Evolutionary conservation across 75 land plant species (phyloP).

Genomic region (Picea glauca): DNA sequence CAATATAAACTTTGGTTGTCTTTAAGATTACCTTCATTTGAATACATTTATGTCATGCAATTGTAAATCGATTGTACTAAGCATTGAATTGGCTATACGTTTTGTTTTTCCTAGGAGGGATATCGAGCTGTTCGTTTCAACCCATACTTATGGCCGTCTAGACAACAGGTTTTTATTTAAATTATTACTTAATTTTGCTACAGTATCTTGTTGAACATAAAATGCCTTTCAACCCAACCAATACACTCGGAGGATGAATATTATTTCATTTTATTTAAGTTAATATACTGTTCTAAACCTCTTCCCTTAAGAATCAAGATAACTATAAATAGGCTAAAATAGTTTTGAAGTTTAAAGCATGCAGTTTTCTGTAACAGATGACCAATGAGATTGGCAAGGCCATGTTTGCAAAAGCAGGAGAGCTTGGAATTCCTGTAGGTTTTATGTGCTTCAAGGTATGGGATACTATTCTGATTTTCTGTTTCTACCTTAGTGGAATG

Average conservation of each 20-base stretch:
- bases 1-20: neutral
- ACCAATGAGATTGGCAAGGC: constrained; percentile 87
- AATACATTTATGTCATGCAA: too few species aligned
- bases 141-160: constrained; percentile 92
- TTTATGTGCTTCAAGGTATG: constrained; percentile 95
- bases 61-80: neutral
- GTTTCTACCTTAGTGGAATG: neutral
- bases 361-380: constrained; percentile 51
- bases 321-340: neutral
- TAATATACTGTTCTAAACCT: neutral
- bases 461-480: neutral
- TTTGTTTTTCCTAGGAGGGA: constrained; percentile 50
- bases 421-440: constrained; percentile 85
- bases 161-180: constrained; percentile 47
- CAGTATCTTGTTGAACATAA: too few species aligned
- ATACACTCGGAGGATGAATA: too few species aligned
- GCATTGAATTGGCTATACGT: neutral
- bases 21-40: neutral
- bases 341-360: neutral
- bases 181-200: neutral
- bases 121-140: constrained; percentile 89
- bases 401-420: constrained; percentile 83
- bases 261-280: neutral
- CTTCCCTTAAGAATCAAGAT: neutral
- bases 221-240: too few species aligned